These are phyloP conservation scores for Clarireedia homoeocarpa DNA, from an alignment of 2,329 filamentous ascomycete genomes.

Conservation along the genomic window DNA sequence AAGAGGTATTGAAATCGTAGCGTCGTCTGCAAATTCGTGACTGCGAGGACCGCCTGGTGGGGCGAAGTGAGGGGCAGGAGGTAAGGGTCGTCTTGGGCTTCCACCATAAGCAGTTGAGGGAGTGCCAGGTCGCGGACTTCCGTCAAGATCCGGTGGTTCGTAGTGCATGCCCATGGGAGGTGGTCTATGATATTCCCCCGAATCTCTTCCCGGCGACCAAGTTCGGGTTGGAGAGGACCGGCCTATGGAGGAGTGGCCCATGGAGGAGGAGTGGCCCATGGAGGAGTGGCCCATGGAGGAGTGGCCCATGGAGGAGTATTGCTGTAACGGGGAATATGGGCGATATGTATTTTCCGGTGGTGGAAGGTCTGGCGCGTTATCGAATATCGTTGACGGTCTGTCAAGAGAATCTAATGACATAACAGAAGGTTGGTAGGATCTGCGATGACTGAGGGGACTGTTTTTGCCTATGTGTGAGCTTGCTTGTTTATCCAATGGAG, in stretches of 20 bases:
- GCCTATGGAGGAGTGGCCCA: slow-evolving; percentile 39
- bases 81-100: slow-evolving; percentile 77
- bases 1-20: slow-evolving; percentile 66
- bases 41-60: slow-evolving; percentile 40
- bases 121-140: slow-evolving; percentile 81
- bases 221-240: slow-evolving; percentile 47
- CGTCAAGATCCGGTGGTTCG: slow-evolving; percentile 83
- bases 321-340: slow-evolving; percentile 24
- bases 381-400: slow-evolving; percentile 39
- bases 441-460: slow-evolving; percentile 29
- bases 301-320: slow-evolving; percentile 39
- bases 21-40: slow-evolving; percentile 54
- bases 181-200: slow-evolving; percentile 54
- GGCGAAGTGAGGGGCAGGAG: slow-evolving; percentile 79
- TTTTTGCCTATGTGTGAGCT: slow-evolving; percentile 22
- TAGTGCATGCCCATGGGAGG: slow-evolving; percentile 68
- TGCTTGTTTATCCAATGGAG: slow-evolving; percentile 14
- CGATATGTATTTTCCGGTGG: slow-evolving; percentile 58
- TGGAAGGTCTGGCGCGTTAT: slow-evolving; percentile 52
- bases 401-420: slow-evolving; percentile 34
- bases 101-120: slow-evolving; percentile 84
- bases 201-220: slow-evolving; percentile 47
- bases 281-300: slow-evolving; percentile 16
- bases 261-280: slow-evolving; percentile 34
- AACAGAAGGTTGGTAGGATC: slow-evolving; percentile 42